Percentiles rank a stretch among this genome's conserved stretches.
These are phyloP conservation scores for Aspergillus neotritici DNA, from an alignment of 2,329 filamentous ascomycete species.

Conservation along the genomic window DNA sequence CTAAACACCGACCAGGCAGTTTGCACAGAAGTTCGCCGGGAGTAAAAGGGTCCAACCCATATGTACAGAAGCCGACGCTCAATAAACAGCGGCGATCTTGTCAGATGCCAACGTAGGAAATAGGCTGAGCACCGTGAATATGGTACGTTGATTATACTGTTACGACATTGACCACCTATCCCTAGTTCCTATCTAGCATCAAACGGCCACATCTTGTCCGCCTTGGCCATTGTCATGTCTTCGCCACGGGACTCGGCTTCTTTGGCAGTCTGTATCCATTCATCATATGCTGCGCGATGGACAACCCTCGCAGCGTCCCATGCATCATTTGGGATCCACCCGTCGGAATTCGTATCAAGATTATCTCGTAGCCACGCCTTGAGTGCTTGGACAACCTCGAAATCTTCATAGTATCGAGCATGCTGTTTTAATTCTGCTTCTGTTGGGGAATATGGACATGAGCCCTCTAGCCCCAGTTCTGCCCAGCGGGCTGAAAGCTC, in stretches of 20 bases:
- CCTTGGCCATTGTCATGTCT: slow-evolving; percentile 20
- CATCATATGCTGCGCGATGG: slow-evolving; percentile 22
- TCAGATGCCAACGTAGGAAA: too few species aligned
- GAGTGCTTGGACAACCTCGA: slow-evolving; percentile 24
- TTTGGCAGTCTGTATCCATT: slow-evolving; percentile 26
- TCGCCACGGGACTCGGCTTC: slow-evolving; percentile 18
- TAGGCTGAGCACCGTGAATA: too few species aligned
- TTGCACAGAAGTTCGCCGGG: too few species aligned
- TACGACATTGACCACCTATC: too few species aligned
- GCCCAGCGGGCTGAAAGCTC: slow-evolving; percentile 25
- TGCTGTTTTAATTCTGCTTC: slow-evolving; percentile 22
- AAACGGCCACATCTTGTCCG: slow-evolving; percentile 25
- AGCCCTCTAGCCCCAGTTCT: slow-evolving; percentile 19
- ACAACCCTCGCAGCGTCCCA: slow-evolving; percentile 24
- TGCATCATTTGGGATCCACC: slow-evolving; percentile 28
- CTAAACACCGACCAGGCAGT: too few species aligned
- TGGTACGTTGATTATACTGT: too few species aligned
- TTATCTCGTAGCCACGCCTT: slow-evolving; percentile 25
- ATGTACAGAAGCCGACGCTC: too few species aligned
- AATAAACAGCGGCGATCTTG: too few species aligned
- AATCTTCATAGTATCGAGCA: slow-evolving; percentile 26
- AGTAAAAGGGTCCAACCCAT: too few species aligned
- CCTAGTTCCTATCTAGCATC: slow-evolving; percentile 26
- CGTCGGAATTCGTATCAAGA: slow-evolving; percentile 28
- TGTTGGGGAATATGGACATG: slow-evolving; percentile 22